These are phyloP conservation scores for Dacryopinax primogenitus DNA, from an alignment of 768 basidiomycete species.

Conservation along the genomic window DNA sequence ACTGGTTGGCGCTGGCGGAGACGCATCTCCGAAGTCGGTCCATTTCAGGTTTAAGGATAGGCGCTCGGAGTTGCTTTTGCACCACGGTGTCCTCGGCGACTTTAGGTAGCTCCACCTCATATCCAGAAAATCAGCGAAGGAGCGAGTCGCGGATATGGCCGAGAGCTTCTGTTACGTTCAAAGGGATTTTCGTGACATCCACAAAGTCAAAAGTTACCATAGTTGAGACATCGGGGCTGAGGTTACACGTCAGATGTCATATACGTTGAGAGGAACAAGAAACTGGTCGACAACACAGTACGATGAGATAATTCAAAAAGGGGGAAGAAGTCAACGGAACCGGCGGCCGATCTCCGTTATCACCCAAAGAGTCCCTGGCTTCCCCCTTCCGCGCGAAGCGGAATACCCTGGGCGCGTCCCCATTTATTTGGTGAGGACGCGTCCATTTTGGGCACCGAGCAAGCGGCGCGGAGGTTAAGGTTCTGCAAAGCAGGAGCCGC, in stretches of 20 bases:
- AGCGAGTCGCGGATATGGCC: background rate
- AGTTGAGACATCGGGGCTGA: background rate
- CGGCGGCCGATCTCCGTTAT: slow-evolving; percentile 7
- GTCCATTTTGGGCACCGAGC: background rate
- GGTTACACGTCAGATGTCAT: no score
- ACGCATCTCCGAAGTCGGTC: background rate
- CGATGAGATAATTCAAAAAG: background rate
- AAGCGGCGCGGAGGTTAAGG: slow-evolving; percentile 8
- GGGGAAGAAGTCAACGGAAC: background rate
- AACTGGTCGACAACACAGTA: background rate
- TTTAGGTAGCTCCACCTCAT: no score
- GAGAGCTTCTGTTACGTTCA: background rate
- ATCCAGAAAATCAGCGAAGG: no score
- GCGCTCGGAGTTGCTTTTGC: background rate
- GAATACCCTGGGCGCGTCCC: background rate
- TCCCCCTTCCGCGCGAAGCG: background rate
- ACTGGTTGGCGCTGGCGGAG: background rate
- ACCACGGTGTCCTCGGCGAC: background rate
- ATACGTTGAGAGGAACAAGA: no score
- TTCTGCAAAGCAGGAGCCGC: background rate
- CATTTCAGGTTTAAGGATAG: background rate
- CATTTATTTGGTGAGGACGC: background rate
- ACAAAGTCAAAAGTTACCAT: no score
- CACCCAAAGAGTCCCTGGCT: background rate
- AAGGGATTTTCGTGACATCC: no score